Percentiles rank a stretch among this genome's conserved stretches.
Conservation (phyloP, 2,329 filamentous ascomycete species). For the Biscogniauxia marginata region DNA sequence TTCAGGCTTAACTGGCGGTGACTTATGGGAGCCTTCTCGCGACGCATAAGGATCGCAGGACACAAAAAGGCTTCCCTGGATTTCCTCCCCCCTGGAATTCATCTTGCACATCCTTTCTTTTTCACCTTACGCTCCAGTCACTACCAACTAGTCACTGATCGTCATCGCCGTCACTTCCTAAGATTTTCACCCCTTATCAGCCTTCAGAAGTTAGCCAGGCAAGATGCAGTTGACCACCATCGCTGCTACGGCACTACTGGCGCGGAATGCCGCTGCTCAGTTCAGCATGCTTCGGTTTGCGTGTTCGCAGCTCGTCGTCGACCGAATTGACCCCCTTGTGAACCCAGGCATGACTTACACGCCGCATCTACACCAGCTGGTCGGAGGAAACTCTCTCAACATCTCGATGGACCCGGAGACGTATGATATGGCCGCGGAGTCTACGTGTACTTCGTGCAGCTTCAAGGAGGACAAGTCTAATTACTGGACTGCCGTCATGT, state of each 20-base stretch:
- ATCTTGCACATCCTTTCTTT: conserved; percentile 16
- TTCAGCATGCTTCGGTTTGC: conserved; percentile 46
- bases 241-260: conserved; percentile 32
- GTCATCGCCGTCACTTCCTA: neutral
- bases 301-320: conserved; percentile 47
- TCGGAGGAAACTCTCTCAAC: conserved; percentile 46
- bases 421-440: conserved; percentile 35
- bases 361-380: conserved; percentile 47
- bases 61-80: conserved; percentile 18
- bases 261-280: conserved; percentile 32
- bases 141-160: neutral
- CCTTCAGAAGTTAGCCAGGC: conserved; percentile 4
- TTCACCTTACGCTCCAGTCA: conserved; percentile 1
- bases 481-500: conserved; percentile 48
- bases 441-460: conserved; percentile 44
- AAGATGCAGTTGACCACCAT: conserved; percentile 35
- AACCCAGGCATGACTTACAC: conserved; percentile 45
- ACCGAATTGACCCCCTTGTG: conserved; percentile 46
- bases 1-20: conserved; percentile 19
- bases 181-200: neutral
- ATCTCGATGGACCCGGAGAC: conserved; percentile 39
- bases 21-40: conserved; percentile 9
- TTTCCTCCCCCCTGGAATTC: conserved; percentile 21
- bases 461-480: conserved; percentile 45
- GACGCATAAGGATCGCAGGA: conserved; percentile 25